Percentiles rank a stretch among this genome's conserved stretches.
Conservation (phyloP, 2,329 filamentous ascomycete species). For the Neofusicoccum umdonicola region DNA sequence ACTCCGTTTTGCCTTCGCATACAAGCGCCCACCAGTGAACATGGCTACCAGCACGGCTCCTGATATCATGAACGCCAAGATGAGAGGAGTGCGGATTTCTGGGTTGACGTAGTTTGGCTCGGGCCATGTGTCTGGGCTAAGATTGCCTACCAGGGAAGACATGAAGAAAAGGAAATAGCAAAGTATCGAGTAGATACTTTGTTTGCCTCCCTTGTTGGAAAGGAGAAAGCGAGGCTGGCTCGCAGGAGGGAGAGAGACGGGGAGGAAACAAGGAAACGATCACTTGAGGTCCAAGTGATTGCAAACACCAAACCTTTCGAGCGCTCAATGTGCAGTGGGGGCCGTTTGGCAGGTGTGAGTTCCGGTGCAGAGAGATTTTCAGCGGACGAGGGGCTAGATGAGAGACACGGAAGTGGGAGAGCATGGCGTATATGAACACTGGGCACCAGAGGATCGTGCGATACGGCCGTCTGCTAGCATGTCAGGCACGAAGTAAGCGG, state of each 20-base stretch:
- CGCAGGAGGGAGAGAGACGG: neutral
- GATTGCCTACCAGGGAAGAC: slow-evolving; percentile 9
- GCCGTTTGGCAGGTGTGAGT: neutral
- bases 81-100: slow-evolving; percentile 24
- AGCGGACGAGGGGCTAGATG: neutral
- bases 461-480: neutral
- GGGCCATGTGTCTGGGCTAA: slow-evolving; percentile 23
- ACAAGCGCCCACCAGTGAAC: slow-evolving; percentile 18
- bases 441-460: neutral
- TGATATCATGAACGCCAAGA: slow-evolving; percentile 27
- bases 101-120: slow-evolving; percentile 32
- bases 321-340: neutral
- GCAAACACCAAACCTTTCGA: neutral
- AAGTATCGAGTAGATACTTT: neutral
- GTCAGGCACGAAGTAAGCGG: neutral
- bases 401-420: neutral
- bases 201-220: neutral
- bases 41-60: slow-evolving; percentile 20
- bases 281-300: slow-evolving; percentile 7
- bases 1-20: slow-evolving; percentile 26
- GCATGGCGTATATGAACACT: neutral
- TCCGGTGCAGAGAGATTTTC: neutral
- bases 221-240: neutral
- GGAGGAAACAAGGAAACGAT: neutral
- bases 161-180: slow-evolving; percentile 3